A percentile compares a stretch with the other conserved stretches of the same genome.
These are phyloP conservation scores for Spencermartinsiella ligniputridi DNA, from an alignment of 1,139 yeast species.

Conservation along the genomic window DNA sequence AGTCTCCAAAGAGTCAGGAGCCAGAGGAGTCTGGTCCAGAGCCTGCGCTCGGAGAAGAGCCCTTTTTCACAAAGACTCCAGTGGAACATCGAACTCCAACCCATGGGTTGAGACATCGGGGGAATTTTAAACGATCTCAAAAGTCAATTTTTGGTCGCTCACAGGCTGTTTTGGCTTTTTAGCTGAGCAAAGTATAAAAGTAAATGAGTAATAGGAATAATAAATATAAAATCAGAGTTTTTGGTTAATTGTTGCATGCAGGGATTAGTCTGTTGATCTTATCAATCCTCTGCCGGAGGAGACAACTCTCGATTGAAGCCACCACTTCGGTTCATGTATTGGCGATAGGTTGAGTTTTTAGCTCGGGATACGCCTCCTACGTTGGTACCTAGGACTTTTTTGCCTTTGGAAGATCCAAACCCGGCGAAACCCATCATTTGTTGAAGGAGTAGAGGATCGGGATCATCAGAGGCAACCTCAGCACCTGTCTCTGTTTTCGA, in stretches of 20 bases:
- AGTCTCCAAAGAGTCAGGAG: no score
- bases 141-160: background rate
- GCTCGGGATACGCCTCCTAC: slow-evolving; percentile 45
- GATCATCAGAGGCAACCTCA: no score
- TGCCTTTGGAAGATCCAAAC: slow-evolving; percentile 58
- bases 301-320: slow-evolving; percentile 62
- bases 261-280: no score
- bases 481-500: no score
- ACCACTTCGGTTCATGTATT: slow-evolving; percentile 60
- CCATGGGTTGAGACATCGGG: background rate
- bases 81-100: background rate
- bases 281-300: slow-evolving; percentile 33
- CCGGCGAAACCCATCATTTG: slow-evolving; percentile 63
- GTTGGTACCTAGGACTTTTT: slow-evolving; percentile 43
- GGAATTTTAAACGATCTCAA: background rate
- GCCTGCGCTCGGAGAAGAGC: no score
- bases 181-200: background rate
- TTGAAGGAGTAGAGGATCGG: no score
- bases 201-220: background rate
- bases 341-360: slow-evolving; percentile 50
- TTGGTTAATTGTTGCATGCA: no score
- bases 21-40: no score
- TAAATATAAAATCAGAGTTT: background rate
- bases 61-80: background rate
- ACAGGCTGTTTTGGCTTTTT: background rate